Evolutionary conservation across 2,329 filamentous ascomycete species (phyloP), one percentile per base, ranked within the genome.

Genomic region (Ophiostoma perfectum): DNA sequence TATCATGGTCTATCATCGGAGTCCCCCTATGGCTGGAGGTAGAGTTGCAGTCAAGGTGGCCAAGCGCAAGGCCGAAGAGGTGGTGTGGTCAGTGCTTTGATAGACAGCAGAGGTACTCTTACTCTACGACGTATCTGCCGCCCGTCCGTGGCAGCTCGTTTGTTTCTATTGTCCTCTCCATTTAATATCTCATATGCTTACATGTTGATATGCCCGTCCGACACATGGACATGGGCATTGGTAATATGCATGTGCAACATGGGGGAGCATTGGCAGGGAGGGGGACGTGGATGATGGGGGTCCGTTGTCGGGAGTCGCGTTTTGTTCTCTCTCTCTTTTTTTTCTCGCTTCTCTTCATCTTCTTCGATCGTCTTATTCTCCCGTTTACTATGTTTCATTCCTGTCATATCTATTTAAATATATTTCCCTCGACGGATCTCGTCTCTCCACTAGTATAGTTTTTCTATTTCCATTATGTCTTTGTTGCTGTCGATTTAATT

Each of bases 241-340:
- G 49, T 55, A 55, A 55, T 55, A 27, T 55, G n/a, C 49, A 55
- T 55, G 18, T 55, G 49, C 49, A 55, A 52, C 49, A 55, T 27
- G 49, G 49, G 49, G 18, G 49, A 55, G 49, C 45, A 47, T 27
- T 27, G 27, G 45, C 18, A 9, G 18, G 49, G 49, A 55, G 4
- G 49, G n/a, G 49, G 27, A 27, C 7, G 42, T 52, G 47, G 4
- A 52, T 55, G n/a, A 55, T 27, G 49, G 49, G 49, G 49, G 49
- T 55, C 49, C 49, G n/a, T 55, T 55, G 49, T 55, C 49, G 49
- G 49, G 18, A 47, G 45, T 12, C 6, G 18, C 27, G 38, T 39
- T 38, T 60, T 39, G n/a, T 60, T n/a, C 7, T 39, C 1, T 60
- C 6, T 39, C 39, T 14, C n/a, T 39, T 39, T 16, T 16, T 11